phyloP scores from a whole-genome alignment of 176 grass and related monocot genomes.

The Phoenix roebelenii region DNA sequence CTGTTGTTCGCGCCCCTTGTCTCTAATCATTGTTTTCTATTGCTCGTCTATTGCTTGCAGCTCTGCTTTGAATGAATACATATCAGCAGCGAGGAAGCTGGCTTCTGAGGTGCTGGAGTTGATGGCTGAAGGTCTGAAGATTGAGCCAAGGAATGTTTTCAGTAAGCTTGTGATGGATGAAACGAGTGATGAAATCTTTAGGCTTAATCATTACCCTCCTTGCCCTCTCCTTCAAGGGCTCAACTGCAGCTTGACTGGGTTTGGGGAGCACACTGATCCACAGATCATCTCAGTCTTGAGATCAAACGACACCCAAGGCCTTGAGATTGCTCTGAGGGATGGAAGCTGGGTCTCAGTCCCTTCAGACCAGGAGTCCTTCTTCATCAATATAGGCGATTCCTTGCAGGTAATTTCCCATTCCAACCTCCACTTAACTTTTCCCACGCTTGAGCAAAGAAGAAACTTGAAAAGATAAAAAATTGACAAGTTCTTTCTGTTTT shows the following conservation, averaged over 20 bases:
- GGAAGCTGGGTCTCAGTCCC: slow-evolving; percentile 74
- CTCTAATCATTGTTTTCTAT: too few species aligned
- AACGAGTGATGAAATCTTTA: slow-evolving; percentile 68
- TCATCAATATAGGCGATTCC: slow-evolving; percentile 86
- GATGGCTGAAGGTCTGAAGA: slow-evolving; percentile 65
- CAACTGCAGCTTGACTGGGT: slow-evolving; percentile 58
- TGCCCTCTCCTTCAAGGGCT: slow-evolving; percentile 47
- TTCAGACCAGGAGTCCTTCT: slow-evolving; percentile 69
- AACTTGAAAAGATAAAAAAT: too few species aligned
- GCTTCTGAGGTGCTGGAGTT: slow-evolving; percentile 52
- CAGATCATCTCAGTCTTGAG: slow-evolving; percentile 76
- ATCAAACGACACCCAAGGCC: slow-evolving; percentile 74
- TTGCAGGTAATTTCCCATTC: slow-evolving; percentile 45
- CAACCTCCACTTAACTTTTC: too few species aligned
- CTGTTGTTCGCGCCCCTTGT: too few species aligned
- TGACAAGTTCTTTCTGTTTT: too few species aligned
- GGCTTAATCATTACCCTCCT: slow-evolving; percentile 92
- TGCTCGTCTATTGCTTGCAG: slow-evolving; percentile 17
- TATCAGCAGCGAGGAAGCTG: slow-evolving; percentile 39
- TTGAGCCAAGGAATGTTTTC: slow-evolving; percentile 30
- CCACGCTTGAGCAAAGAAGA: too few species aligned
- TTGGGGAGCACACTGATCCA: slow-evolving; percentile 95
- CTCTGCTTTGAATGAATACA: slow-evolving; percentile 53
- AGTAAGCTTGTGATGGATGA: slow-evolving; percentile 39
- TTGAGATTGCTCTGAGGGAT: slow-evolving; percentile 64